Conservation (phyloP, 2,329 filamentous ascomycete genomes). For the Hymenoscyphus infarciens region DNA sequence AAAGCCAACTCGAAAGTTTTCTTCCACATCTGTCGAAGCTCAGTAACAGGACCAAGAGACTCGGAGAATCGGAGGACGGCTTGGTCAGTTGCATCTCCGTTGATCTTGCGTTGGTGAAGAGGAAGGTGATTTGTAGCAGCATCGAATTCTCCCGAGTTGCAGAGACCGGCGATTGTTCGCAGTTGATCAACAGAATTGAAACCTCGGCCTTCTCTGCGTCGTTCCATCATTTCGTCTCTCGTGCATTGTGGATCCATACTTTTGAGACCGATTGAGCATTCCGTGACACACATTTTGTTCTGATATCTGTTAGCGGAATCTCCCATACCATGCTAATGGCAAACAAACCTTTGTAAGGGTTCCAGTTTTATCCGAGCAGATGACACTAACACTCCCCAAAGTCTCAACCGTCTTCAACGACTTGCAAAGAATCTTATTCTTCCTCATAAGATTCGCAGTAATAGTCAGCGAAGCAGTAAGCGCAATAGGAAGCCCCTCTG, state of each 20-base stretch:
- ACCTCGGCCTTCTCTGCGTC: constrained; percentile 25
- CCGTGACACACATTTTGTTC: constrained; percentile 72
- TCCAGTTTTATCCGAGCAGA: constrained; percentile 76
- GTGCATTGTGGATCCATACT: constrained; percentile 47
- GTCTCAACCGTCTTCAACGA: constrained; percentile 76
- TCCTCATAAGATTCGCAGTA: constrained; percentile 70
- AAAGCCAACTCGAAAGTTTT: constrained; percentile 68
- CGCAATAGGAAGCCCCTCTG: constrained; percentile 69
- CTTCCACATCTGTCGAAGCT: constrained; percentile 60
- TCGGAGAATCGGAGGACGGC: constrained; percentile 72
- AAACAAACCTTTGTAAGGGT: constrained; percentile 50
- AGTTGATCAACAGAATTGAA: constrained; percentile 53
- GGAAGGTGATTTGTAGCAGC: constrained; percentile 57
- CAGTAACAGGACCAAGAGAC: constrained; percentile 54
- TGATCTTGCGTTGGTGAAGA: constrained; percentile 59
- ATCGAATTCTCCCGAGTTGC: constrained; percentile 75
- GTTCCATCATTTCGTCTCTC: constrained; percentile 40
- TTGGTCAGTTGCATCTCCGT: constrained; percentile 74
- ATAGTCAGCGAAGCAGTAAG: constrained; percentile 70
- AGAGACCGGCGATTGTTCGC: constrained; percentile 59
- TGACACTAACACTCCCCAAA: constrained; percentile 66
- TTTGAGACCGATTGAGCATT: constrained; percentile 56
- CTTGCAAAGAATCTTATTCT: constrained; percentile 76
- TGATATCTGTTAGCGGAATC: constrained; percentile 28
- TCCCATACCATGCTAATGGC: constrained; percentile 30